Percentiles rank a stretch among this genome's conserved stretches.
These are phyloP conservation scores for Rhytidiadelphus loreus DNA, from an alignment of 225 moss, liverwort and hornwort genomes.

Conservation along the genomic window DNA sequence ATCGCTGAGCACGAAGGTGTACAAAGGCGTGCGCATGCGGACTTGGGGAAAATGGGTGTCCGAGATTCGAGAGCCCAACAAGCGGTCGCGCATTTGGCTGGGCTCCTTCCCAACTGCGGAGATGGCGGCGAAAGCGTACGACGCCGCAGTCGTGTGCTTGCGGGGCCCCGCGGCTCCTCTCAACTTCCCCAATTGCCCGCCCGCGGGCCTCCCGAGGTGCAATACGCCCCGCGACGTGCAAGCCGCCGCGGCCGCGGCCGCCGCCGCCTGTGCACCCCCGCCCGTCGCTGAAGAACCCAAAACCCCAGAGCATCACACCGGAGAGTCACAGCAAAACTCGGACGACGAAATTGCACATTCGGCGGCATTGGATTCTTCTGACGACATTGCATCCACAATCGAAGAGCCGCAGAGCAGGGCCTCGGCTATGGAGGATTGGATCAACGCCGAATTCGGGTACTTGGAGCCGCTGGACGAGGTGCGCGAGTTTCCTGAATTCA, in stretches of 20 bases:
- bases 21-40: slow-evolving; percentile 44
- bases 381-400: background rate
- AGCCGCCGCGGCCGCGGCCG: slow-evolving; percentile 29
- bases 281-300: background rate
- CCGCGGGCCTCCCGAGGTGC: slow-evolving; percentile 6
- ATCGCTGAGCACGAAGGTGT: background rate
- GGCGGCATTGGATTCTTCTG: background rate
- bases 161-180: slow-evolving; percentile 22
- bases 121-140: slow-evolving; percentile 45
- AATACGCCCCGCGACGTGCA: slow-evolving; percentile 30
- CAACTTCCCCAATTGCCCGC: slow-evolving; percentile 34
- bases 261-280: slow-evolving; percentile 16
- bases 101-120: slow-evolving; percentile 45
- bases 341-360: background rate
- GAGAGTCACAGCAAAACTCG: background rate
- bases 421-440: slow-evolving; percentile 25
- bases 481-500: slow-evolving; percentile 6
- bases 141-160: slow-evolving; percentile 40
- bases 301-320: background rate
- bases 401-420: background rate
- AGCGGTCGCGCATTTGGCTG: slow-evolving; percentile 45
- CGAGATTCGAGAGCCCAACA: slow-evolving; percentile 46
- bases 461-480: slow-evolving; percentile 27
- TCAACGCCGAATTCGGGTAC: slow-evolving; percentile 22
- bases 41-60: slow-evolving; percentile 52